Percentiles rank a stretch among this genome's conserved stretches.
phyloP scores from a whole-genome alignment of 257 asterid species.

The Lycium ferocissimum region DNA sequence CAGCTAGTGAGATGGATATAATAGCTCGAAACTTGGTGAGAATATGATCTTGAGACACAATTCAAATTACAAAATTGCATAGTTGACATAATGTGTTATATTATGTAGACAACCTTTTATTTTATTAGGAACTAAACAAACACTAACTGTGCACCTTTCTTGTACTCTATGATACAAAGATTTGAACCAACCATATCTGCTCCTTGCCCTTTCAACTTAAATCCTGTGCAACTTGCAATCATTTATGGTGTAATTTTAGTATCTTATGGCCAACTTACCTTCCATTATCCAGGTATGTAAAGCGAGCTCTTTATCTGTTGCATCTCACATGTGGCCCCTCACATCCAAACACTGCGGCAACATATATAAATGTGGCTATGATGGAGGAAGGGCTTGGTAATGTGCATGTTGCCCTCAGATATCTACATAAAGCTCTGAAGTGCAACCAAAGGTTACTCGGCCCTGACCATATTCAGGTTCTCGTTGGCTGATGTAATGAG shows the following conservation, averaged over 20 bases:
- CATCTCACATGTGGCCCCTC: conserved; percentile 97
- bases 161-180: neutral
- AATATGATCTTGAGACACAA: neutral
- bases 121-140: neutral
- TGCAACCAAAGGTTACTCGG: conserved; percentile 90
- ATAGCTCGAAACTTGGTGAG: neutral
- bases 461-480: conserved; percentile 96
- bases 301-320: conserved; percentile 93
- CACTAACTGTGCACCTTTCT: neutral
- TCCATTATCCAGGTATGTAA: conserved; percentile 73
- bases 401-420: conserved; percentile 97
- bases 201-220: neutral
- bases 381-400: conserved; percentile 99
- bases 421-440: conserved; percentile 97
- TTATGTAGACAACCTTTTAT: neutral
- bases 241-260: neutral
- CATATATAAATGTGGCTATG: conserved; percentile 98
- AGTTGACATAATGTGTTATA: conserved; percentile 2
- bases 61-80: neutral
- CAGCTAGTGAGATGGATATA: neutral
- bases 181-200: conserved; percentile 14
- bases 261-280: neutral
- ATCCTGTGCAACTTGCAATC: neutral
- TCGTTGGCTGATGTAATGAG: neutral
- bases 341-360: conserved; percentile 99